Base-by-base conservation (phyloP, 2,329 filamentous ascomycete species). In the Exophiala phaeomuriformis region DNA sequence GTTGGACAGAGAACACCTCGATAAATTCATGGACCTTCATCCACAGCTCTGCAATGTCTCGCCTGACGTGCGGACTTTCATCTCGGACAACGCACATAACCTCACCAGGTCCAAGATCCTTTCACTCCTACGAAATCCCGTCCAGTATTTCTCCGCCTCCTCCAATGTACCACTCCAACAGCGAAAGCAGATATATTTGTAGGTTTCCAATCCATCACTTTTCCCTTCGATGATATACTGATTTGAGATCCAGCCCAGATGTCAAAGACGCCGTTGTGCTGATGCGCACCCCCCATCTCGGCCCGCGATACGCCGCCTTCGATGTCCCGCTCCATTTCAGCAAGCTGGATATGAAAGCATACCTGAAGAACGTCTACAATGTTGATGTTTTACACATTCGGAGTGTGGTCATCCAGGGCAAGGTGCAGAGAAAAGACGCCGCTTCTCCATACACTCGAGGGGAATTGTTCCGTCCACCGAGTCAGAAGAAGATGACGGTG, bases 281-380 rank as follows among this genome's bases (percentile, higher is more conserved):
- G 65, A 76, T 95, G 64, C 85, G 84, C 63, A 85, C 83, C 54
- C 81, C 82, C 31, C 77, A 80, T 62, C 80, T 87, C 50, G 84
- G 88, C 5, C 83, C 90, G 19, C 85, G 83, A 69, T 89, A 88
- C 69, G 93, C 91, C 59, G 85, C 84, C 64, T 98, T 98, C 81
- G 79, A 85, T 65, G 91, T 96, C 32, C 93, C 93, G 7, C 79
- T 97, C 64, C 83, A 81, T 64, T 90, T 96, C 77, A 95, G 89
- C 77, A 98, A 98, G 75, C 85, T 97, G 71, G 93, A 98, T 70
- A 75, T 98, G 40, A 88, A 90, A 70, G 90, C 96, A 75, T 98
- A 97, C 75, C 84, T 98, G 58, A 87, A 82, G 75, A 84, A 95
- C 70, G 80, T 81, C 41, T 98, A 98, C 77, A 78, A 80, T 56